Base-by-base conservation (phyloP, 306 rosid genomes). In the Prosopis cineraria region DNA sequence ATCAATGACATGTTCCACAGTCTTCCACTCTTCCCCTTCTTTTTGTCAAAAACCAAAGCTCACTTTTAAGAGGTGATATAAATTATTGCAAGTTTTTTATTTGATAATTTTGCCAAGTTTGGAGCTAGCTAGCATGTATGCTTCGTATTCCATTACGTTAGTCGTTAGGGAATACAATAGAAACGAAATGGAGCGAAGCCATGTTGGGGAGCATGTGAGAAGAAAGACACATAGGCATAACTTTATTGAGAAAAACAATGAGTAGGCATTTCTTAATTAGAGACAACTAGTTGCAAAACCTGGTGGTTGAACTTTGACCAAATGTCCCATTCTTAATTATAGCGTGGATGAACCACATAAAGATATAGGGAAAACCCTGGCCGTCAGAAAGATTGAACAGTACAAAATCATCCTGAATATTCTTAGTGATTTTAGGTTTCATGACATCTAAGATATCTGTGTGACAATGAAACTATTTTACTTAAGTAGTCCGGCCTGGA, bases 131-230 rank as follows among this genome's bases (percentile, higher is more conserved):
- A 70, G 82, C 82, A 64, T 67, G 84, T 74, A 66, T 53, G 63
- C 59, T 31, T 45, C 47, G 62, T 69, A 66, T 60, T 58, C 39
- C 36, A 63, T 36, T 75, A 69, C 79, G 73, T 75, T 67, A 33
- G 73, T 62, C 79, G 73, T 75, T 67, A 33, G 73, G 47, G 29
- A 45, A 79, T 30, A 50, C 74, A 55, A 75, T 50, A 53, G 70
- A 67, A 39, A 67, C 55, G 48, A 84, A 79, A 72, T 66, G 47
- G 71, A 34, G 50, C 5, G 81, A 44, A 80, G 74, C n/a, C 67
- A 68, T 73, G 77, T 80, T 82, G 79, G 85, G 80, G 70, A 56
- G 85, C 82, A 80, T 82, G 86, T 82, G 86, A 73, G 67, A 29
- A 73, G 67, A 29, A 69, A 68, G 76, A 73, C 79, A 67, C 80